Percentiles rank a stretch among this genome's conserved stretches.
These are phyloP conservation scores for Fonsecaea multimorphosa DNA, from an alignment of 2,329 filamentous ascomycete species.

Conservation along the genomic window DNA sequence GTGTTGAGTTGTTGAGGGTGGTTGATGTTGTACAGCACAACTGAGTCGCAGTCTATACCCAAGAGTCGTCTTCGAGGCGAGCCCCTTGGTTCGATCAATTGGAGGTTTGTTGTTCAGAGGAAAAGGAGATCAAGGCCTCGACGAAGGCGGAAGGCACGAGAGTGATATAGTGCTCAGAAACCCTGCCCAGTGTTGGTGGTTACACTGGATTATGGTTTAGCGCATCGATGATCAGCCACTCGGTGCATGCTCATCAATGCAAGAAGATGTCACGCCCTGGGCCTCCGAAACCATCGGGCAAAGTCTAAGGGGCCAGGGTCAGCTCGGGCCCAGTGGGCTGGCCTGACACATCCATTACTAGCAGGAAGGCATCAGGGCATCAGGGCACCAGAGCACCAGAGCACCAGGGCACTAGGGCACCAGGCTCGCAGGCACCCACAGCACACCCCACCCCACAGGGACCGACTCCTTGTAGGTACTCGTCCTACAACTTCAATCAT, in stretches of 20 bases:
- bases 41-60: not conserved
- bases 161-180: slow-evolving; percentile 11
- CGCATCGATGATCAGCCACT: not conserved
- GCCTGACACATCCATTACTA: slow-evolving; percentile 5
- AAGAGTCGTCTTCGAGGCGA: not conserved
- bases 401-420: not conserved
- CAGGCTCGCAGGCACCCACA: not conserved
- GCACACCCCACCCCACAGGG: too few species aligned
- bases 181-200: not conserved
- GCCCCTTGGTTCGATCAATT: not conserved
- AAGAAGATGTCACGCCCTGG: slow-evolving; percentile 18
- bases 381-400: not conserved
- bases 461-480: too few species aligned
- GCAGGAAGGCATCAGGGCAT: not conserved
- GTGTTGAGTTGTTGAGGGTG: not conserved
- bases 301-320: slow-evolving; percentile 1
- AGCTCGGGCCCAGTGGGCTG: not conserved
- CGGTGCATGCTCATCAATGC: not conserved
- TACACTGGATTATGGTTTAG: not conserved
- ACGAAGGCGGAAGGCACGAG: slow-evolving; percentile 18
- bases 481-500: not conserved
- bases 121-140: slow-evolving; percentile 13
- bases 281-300: slow-evolving; percentile 9
- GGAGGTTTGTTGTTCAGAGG: slow-evolving; percentile 2
- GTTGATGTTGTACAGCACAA: slow-evolving; percentile 4